These are phyloP conservation scores for Paramecium bursaria DNA, from an alignment of 73 alveolate genomes.

Conservation along the genomic window DNA sequence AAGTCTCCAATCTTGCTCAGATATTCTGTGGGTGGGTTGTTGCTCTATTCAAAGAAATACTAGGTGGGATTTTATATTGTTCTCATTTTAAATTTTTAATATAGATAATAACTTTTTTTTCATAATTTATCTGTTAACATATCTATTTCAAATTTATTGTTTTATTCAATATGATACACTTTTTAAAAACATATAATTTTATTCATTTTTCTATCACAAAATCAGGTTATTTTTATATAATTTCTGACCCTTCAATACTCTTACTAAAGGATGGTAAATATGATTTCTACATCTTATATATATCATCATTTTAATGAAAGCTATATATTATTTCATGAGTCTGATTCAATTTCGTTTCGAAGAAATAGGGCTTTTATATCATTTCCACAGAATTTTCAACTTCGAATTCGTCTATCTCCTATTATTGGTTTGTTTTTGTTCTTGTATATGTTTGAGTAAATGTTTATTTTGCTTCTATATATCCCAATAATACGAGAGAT, in stretches of 20 bases:
- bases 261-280: constrained; percentile 48
- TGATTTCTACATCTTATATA: neutral
- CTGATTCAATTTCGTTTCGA: constrained; percentile 5
- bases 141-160: no score
- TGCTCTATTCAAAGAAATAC: constrained; percentile 63
- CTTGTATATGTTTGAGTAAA: neutral
- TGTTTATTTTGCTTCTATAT: neutral
- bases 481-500: neutral
- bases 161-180: no score
- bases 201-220: no score
- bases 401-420: neutral
- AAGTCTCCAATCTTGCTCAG: constrained; percentile 61
- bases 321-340: neutral
- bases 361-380: neutral
- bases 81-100: constrained; percentile 60
- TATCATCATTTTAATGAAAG: neutral
- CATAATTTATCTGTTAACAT: no score
- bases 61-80: constrained; percentile 63
- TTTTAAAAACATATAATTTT: no score
- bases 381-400: neutral
- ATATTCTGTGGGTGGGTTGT: constrained; percentile 64
- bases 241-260: no score
- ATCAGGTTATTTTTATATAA: no score
- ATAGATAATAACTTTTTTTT: no score
- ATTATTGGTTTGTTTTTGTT: neutral